Base-by-base conservation (phyloP, 441 rosid species). In the Mallotus japonicus region DNA sequence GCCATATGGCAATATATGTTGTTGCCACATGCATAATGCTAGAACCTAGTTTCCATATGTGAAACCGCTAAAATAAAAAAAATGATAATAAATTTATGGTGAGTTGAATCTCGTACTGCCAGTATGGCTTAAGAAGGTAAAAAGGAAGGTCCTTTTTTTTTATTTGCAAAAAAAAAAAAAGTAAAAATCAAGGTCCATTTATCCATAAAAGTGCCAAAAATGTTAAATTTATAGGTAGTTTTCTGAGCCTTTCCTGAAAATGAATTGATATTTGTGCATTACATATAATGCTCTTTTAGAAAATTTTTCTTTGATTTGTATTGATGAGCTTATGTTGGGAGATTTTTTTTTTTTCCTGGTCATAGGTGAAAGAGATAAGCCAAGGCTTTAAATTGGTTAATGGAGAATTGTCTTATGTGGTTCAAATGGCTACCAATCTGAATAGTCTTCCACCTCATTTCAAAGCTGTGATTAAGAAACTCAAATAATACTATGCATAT, bases 361-460 rank as follows among this genome's bases (percentile, higher is more conserved):
- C 8, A 59, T 78, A 82, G 95, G 92, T 91, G 83, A 86, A 55
- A 71, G 88, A 88, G 76, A 89, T 85, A 70, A 78, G 74, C 69
- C 82, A 88, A 64, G 83, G 56, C 16, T 88, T 85, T 69, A 78
- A 83, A 80, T 71, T 88, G 73, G 84, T 83, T 42, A 58, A 91
- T 76, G 92, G 87, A 56, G 87, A 87, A 50, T 72, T 91, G 55
- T 73, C 69, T 6, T 88, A 86, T 24, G 84, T 77, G 24, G 90
- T 89, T 73, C 81, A 88, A 76, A 86, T 90, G 90, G 87, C 86
- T 67, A 88, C 89, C 70, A 74, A 75, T 65, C 54, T 58, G 17
- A 74, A 71, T 3, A 53, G 61, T 78, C 87, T 89, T 73, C 84
- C 64, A 56, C 85, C 85, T 51, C 93, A 91, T 78, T 86, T 89